Evolutionary conservation across 2,329 filamentous ascomycete genomes (phyloP).

Genomic region (Rhexocercosporidium sp.): DNA sequence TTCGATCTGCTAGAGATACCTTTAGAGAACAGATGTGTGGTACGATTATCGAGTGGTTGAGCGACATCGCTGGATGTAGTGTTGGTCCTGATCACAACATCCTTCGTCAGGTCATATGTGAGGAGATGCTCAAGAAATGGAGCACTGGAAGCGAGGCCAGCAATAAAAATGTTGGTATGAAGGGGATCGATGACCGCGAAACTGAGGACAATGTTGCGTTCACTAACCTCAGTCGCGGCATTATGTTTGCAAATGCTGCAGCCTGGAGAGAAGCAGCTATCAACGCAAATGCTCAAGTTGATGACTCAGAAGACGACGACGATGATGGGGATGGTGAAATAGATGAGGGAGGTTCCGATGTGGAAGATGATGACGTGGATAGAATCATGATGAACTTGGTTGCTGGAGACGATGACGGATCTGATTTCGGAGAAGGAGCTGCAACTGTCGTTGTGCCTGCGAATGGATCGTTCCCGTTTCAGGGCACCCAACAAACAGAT

Average conservation of each 20-base stretch:
- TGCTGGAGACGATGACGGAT: constrained; percentile 38
- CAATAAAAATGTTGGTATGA: constrained; percentile 77
- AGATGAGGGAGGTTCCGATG: neutral
- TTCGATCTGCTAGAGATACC: constrained; percentile 90
- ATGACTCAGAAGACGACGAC: constrained; percentile 31
- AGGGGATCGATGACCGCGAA: constrained; percentile 83
- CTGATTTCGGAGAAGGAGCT: constrained; percentile 20
- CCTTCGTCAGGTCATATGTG: constrained; percentile 81
- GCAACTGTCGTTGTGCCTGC: constrained; percentile 32
- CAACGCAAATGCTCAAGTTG: constrained; percentile 25
- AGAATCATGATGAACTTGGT: constrained; percentile 14
- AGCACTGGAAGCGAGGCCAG: constrained; percentile 81
- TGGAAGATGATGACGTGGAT: constrained; percentile 29
- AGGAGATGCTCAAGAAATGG: constrained; percentile 91
- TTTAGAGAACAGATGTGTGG: constrained; percentile 99
- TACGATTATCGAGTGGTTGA: constrained; percentile 95
- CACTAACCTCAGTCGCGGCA: constrained; percentile 23
- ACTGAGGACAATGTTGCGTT: constrained; percentile 45
- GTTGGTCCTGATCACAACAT: constrained; percentile 82
- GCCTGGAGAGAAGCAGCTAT: constrained; percentile 22
- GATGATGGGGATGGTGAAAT: neutral
- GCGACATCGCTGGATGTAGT: constrained; percentile 88
- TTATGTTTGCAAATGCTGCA: constrained; percentile 28
- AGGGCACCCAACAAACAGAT: constrained; percentile 43
- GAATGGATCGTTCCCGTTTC: constrained; percentile 24